Conservation (phyloP, 1,284 basidiomycete species). For the Boletus nobilissimus region DNA sequence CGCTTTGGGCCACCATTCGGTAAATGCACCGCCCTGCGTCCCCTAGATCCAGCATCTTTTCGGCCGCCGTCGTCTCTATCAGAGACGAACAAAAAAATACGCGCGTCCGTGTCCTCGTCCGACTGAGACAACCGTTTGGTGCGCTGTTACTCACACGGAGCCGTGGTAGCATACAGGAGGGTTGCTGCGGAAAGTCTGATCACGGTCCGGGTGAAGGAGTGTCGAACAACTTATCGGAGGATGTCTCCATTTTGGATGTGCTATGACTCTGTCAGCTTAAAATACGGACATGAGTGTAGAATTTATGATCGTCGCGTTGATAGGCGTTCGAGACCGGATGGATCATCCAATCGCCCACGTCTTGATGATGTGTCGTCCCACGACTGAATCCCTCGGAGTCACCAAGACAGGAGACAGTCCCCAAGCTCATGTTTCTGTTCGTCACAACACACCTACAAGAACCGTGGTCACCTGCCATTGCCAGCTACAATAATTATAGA, state of each 20-base stretch:
- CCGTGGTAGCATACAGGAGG: background rate
- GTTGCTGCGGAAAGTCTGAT: conserved; percentile 1
- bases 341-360: too few species aligned
- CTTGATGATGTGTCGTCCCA: too few species aligned
- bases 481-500: too few species aligned
- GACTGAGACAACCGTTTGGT: conserved; percentile 4
- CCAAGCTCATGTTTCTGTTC: too few species aligned
- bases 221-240: background rate
- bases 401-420: too few species aligned
- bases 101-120: background rate
- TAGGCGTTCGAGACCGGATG: too few species aligned
- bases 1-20: background rate
- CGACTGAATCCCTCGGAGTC: too few species aligned
- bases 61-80: background rate
- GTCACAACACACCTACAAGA: too few species aligned
- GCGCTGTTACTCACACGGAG: background rate
- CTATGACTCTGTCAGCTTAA: background rate
- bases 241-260: background rate
- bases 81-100: background rate
- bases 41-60: background rate
- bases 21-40: background rate
- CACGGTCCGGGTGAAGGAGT: background rate
- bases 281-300: too few species aligned
- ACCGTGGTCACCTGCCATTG: too few species aligned
- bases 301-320: too few species aligned